phyloP scores from a whole-genome alignment of 2,329 filamentous ascomycete genomes.

The Epichloe brachyelytri region DNA sequence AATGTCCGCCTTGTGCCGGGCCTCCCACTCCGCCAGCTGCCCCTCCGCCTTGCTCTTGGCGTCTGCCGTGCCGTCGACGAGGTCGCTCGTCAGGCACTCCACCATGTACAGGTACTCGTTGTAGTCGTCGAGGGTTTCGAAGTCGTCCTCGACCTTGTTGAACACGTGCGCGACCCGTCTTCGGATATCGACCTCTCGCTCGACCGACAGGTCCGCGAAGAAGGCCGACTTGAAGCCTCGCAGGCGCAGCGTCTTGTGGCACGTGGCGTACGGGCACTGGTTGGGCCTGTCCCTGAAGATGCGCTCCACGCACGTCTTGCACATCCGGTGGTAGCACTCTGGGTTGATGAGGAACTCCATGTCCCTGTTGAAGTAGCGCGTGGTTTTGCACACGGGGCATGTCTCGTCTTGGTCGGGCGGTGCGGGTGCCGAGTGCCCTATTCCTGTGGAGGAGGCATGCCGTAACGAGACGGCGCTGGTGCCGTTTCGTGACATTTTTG shows the following conservation, averaged over 20 bases:
- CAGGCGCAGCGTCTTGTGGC: conserved; percentile 74
- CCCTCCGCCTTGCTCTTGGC: conserved; percentile 37
- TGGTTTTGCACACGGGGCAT: conserved; percentile 95
- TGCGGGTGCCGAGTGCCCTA: conserved; percentile 8
- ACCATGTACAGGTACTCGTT: conserved; percentile 94
- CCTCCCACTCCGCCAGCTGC: conserved; percentile 48
- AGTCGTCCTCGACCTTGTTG: conserved; percentile 83
- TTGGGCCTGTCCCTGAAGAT: conserved; percentile 88
- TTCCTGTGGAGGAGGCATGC: conserved; percentile 9
- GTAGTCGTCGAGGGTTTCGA: conserved; percentile 68
- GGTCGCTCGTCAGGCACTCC: conserved; percentile 79
- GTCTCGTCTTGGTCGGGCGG: conserved; percentile 45
- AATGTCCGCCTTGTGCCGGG: conserved; percentile 56
- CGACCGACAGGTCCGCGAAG: conserved; percentile 76
- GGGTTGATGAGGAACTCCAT: conserved; percentile 95
- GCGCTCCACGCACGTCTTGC: conserved; percentile 85
- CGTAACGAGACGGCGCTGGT: conserved; percentile 18
- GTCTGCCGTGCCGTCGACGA: conserved; percentile 59
- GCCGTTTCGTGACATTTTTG: conserved; percentile 16
- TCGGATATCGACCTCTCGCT: conserved; percentile 88
- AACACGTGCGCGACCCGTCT: conserved; percentile 67
- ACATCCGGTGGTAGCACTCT: conserved; percentile 99
- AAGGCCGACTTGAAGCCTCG: conserved; percentile 76
- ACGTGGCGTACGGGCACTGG: conserved; percentile 82
- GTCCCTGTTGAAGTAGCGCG: conserved; percentile 85